These are phyloP conservation scores for Recurvomyces mirabilis DNA, from an alignment of 495 filamentous ascomycete genomes.

Conservation along the genomic window DNA sequence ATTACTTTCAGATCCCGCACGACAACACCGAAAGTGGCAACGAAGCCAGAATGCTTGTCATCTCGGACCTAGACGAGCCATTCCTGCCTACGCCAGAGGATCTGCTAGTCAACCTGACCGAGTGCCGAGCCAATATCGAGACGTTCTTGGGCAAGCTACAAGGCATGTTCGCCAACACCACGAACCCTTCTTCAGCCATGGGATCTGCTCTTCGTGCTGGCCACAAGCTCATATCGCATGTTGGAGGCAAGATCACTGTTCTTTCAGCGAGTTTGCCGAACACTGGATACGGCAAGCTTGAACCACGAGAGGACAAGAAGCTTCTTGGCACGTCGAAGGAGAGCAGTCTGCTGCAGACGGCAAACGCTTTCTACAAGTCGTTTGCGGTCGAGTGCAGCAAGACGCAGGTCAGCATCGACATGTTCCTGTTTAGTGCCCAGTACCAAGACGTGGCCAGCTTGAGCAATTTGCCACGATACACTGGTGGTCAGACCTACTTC, in stretches of 20 bases:
- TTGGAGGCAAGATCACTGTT: constrained; percentile 90
- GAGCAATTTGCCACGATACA: constrained; percentile 89
- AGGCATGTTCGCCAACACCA: constrained; percentile 91
- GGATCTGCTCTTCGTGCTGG: constrained; percentile 84
- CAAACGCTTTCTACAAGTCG: constrained; percentile 94
- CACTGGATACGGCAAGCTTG: constrained; percentile 75
- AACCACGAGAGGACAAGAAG: constrained; percentile 95
- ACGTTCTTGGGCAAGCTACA: constrained; percentile 83
- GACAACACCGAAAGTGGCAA: constrained; percentile 73
- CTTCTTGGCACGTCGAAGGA: constrained; percentile 90
- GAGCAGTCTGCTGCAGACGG: constrained; percentile 73
- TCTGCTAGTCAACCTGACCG: constrained; percentile 79
- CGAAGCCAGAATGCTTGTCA: constrained; percentile 82
- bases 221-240: constrained; percentile 84
- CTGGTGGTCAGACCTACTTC: constrained; percentile 96
- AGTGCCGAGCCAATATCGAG: constrained; percentile 84
- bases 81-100: constrained; percentile 91
- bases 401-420: constrained; percentile 95
- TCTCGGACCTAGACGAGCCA: constrained; percentile 92
- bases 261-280: constrained; percentile 86
- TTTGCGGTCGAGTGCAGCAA: constrained; percentile 99
- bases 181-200: constrained; percentile 77
- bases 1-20: constrained; percentile 88
- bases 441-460: constrained; percentile 96
- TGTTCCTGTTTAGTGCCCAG: constrained; percentile 96